Evolutionary conservation across 768 basidiomycete species (phyloP), one percentile per base, ranked within the genome.

Genomic region (Chalciporus pseudorubinellus): DNA sequence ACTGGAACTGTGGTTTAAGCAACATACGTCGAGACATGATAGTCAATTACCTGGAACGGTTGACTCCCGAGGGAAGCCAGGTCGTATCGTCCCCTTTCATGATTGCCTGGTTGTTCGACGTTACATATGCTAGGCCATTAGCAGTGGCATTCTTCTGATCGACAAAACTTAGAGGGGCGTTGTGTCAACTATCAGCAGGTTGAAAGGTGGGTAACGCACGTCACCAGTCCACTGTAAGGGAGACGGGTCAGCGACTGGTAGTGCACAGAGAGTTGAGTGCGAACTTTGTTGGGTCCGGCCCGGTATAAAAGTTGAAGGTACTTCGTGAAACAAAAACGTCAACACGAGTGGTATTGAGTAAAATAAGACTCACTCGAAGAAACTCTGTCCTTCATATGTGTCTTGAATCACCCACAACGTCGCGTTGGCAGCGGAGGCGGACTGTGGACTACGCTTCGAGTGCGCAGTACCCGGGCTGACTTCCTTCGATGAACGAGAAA

Each of bases 81-180:
- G 77, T 84, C 1, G 79, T 83, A 61, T 88, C 75, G 55, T 92
- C 89, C 12, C 85, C 87, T 62, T 84, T 81, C 87, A 92, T 91
- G 18, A 89, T 75, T 31, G 87, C 83, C 26, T 75, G 77, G 33
- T 77, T 78, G 62, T 84, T 73, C 19, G 74, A 73, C 12, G 77
- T 71, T 13, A 85, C 76, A 63, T 76, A 88, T 2, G 78, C 81
- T 8, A 90, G 75, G 40, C 75, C 70, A 36, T 72, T 66, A 11
- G 72, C 61, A 59, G 84, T 78, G 4, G 87, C 86, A 44, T 72
- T 75, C 14, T 68, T 68, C 47, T 66, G 52, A 59, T 87, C 74
- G 44, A 87, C 79, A 67, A 85, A 91, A 48, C 88, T 90, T 57
- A 34, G 43, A 56, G 39, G 44, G 64, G 52, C 29, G 45, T 46